Conservation (phyloP, 2,329 filamentous ascomycete species). For the Hypoxylon sp. region DNA sequence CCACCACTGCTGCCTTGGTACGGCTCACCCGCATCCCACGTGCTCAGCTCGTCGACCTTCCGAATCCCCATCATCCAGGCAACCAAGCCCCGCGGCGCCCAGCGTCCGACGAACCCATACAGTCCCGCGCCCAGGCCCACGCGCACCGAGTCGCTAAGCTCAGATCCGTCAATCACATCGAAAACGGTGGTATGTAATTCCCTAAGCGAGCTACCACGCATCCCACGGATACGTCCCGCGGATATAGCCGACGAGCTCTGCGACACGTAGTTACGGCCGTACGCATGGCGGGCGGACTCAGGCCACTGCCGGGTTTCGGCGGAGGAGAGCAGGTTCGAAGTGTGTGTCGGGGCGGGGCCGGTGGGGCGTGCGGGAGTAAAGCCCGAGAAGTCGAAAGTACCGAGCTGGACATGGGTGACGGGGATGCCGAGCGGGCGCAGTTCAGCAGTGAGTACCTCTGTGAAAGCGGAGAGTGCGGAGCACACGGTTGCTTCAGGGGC, state of each 20-base stretch:
- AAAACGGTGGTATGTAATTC: conserved; percentile 90
- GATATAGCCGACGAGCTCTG: conserved; percentile 69
- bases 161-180: conserved; percentile 81
- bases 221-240: conserved; percentile 68
- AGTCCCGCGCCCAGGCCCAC: conserved; percentile 87
- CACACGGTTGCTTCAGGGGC: conserved; percentile 89
- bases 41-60: conserved; percentile 68
- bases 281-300: conserved; percentile 69
- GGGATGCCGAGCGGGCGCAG: conserved; percentile 80
- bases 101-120: conserved; percentile 87
- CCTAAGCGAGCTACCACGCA: conserved; percentile 78
- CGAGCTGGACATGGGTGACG: conserved; percentile 89
- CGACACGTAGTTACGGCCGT: conserved; percentile 71
- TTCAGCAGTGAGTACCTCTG: conserved; percentile 83
- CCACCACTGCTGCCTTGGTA: conserved; percentile 52
- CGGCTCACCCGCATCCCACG: conserved; percentile 62
- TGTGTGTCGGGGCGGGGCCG: conserved; percentile 7
- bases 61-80: conserved; percentile 92
- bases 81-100: conserved; percentile 82
- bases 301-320: conserved; percentile 74
- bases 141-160: conserved; percentile 74
- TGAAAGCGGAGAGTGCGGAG: conserved; percentile 87
- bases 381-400: conserved; percentile 86
- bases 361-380: conserved; percentile 64
- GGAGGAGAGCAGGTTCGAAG: conserved; percentile 57